Base-by-base conservation (phyloP, 1,139 yeast species). In the Candida frijolesensis region DNA sequence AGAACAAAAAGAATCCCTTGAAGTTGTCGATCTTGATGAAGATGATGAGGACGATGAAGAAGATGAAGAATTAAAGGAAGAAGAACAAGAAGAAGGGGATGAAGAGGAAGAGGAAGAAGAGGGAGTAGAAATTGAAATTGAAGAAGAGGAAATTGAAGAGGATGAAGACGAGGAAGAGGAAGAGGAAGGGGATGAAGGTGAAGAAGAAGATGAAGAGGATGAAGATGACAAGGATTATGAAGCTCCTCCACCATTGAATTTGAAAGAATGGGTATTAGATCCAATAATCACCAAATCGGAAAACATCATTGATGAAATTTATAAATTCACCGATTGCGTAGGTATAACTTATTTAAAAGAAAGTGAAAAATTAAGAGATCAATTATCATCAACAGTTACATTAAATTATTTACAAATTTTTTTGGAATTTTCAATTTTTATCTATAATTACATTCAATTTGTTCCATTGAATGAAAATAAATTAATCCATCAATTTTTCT, bases 311-410 rank as follows among this genome's bases (percentile, higher is more conserved):
- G 62, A 66, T 46, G 63, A 65, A 54, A 54, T 72, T 22, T 64
- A 68, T 57, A 74, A 70, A 45, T 62, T 68, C 53, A 68, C 79
- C 49, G 79, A 76, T 58, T 54, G 55, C 10, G 62, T 75, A 48
- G 75, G 76, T 27, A 72, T 76, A 54, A 75, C 78, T 48, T 61
- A 74, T 49, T 64, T 70, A 47, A 76, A 73, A 49, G 67, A 65
- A 57, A 78, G 74, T 56, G 76, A 75, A 51, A 74, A 70, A 51
- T 65, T 80, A 53, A 73, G 85, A 65, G 83, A 80, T 50, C 68
- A 68, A 47, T 70, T 81, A 56, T 76, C 82, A 48, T 77, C 71
- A 52, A 72, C 83, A 15, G 74, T 78, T 51, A 64, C 82, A 6
- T 68, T 82, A 60, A 77, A 77, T 62, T 75, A 66, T 51, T 51